These are phyloP conservation scores for Colletotrichum sansevieriae DNA, from an alignment of 2,329 filamentous ascomycete species.

Conservation along the genomic window DNA sequence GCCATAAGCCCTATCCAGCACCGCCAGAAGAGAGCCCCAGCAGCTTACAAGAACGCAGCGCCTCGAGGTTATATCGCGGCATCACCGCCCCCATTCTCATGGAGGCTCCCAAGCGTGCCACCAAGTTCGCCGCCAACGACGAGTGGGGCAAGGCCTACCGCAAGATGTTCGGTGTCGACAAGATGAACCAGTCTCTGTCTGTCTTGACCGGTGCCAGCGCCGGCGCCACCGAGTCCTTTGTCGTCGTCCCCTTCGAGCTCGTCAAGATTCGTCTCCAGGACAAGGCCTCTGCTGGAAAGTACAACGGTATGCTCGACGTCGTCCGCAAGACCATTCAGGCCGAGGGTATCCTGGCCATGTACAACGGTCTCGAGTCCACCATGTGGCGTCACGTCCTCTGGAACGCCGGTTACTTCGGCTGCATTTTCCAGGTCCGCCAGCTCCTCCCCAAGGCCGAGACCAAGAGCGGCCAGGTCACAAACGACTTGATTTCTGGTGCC, in stretches of 20 bases:
- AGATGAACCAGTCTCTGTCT: slow-evolving; percentile 93
- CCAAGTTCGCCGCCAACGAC: slow-evolving; percentile 99
- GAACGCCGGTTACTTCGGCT: slow-evolving; percentile 98
- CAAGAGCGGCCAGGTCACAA: slow-evolving; percentile 85
- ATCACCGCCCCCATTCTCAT: slow-evolving; percentile 97
- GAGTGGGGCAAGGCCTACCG: slow-evolving; percentile 97
- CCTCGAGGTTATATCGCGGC: slow-evolving; percentile 93
- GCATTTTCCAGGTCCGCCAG: slow-evolving; percentile 95
- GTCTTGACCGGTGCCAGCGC: slow-evolving; percentile 94
- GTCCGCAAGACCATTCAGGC: slow-evolving; percentile 84
- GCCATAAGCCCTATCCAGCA: slow-evolving; percentile 43
- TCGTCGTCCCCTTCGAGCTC: slow-evolving; percentile 97
- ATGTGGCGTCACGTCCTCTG: slow-evolving; percentile 92
- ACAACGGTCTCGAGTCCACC: slow-evolving; percentile 97
- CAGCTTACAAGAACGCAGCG: slow-evolving; percentile 60
- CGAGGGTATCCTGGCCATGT: slow-evolving; percentile 89
- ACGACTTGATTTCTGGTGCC: slow-evolving; percentile 88
- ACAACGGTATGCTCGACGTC: slow-evolving; percentile 85
- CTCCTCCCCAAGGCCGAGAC: slow-evolving; percentile 84
- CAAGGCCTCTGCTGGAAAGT: slow-evolving; percentile 90
- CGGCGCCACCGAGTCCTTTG: slow-evolving; percentile 94
- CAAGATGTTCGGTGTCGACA: slow-evolving; percentile 82
- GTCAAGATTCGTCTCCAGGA: slow-evolving; percentile 99
- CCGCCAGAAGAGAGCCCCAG: neutral
- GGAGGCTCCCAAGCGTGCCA: slow-evolving; percentile 94